These are phyloP conservation scores for Neopestalotiopsis sp. DNA, from an alignment of 2,329 filamentous ascomycete species.

Conservation along the genomic window DNA sequence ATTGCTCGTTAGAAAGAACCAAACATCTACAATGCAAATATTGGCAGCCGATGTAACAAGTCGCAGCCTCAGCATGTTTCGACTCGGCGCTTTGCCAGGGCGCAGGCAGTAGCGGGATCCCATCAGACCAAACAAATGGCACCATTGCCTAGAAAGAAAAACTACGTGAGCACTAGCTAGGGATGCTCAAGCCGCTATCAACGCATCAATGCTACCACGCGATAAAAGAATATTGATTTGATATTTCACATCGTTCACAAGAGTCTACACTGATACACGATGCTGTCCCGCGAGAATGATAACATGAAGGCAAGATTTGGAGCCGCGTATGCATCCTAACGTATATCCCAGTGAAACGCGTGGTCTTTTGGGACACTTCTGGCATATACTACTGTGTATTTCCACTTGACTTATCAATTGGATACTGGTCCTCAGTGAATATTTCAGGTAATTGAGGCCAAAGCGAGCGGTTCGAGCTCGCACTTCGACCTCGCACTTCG, in stretches of 20 bases:
- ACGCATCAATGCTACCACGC: not conserved
- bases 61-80: too few species aligned
- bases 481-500: too few species aligned
- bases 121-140: not conserved
- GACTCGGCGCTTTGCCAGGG: not conserved
- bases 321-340: not conserved
- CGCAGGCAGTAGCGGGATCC: not conserved
- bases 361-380: not conserved
- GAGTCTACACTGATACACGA: not conserved
- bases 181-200: not conserved
- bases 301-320: not conserved
- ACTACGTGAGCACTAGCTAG: not conserved
- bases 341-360: not conserved
- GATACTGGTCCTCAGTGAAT: too few species aligned
- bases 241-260: not conserved
- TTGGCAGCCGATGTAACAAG: too few species aligned
- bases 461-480: too few species aligned
- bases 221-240: not conserved
- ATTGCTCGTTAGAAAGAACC: too few species aligned
- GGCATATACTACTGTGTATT: too few species aligned
- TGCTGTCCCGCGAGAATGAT: not conserved
- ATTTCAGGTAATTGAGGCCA: too few species aligned
- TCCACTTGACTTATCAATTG: too few species aligned
- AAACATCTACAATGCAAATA: too few species aligned
- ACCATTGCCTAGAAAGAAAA: not conserved